Base-by-base conservation (phyloP, 2,329 filamentous ascomycete species). In the Trichoderma lentiforme region DNA sequence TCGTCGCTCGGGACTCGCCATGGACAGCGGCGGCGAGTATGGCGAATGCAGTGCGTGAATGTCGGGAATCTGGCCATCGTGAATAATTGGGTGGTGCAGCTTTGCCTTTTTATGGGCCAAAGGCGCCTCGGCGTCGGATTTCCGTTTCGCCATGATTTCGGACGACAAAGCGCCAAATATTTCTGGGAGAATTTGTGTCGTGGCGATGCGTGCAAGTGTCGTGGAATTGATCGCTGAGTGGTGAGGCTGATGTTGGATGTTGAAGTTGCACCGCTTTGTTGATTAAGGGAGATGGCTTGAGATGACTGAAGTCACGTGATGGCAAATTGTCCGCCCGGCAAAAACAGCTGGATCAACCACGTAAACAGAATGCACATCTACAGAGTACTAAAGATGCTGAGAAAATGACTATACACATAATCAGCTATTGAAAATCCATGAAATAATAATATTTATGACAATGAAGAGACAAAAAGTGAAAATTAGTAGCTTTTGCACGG, bases 101-200 rank as follows among this genome's bases (percentile, higher is more conserved):
- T n/a, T 43, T 9, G 15, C 39, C 15, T 9, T 43, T 43, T 43
- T 43, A 15, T 6, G 15, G 39, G 15, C 39, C 3, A 43, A 43
- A 43, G 39, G 6, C 2, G 39, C 3, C 3, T 32, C 43, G 30
- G n/a, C 18, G 43, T 65, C 28, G 28, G n/a, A 53, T 53, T 65
- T 53, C 26, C 43, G 43, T 34, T 65, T 65, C 6, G 28, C 28
- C 63, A 65, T 65, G 12, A 15, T 34, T 36, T 28, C 26, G 4
- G 7, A 6, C 28, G 43, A 3, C 3, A 3, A 6, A n/a, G 11
- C 15, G 15, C 61, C 11, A 3, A 43, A n/a, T 1, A 0, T 7
- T 9, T 9, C 7, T 9, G 39, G 0, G 0, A 43, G 1, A 4
- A 4, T 43, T 43, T 18, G 39, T 43, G 39, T 43, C 7, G 39